Percentiles rank a stretch among this genome's conserved stretches.
These are phyloP conservation scores for Colletotrichum coccodes DNA, from an alignment of 2,329 filamentous ascomycete genomes.

Conservation along the genomic window DNA sequence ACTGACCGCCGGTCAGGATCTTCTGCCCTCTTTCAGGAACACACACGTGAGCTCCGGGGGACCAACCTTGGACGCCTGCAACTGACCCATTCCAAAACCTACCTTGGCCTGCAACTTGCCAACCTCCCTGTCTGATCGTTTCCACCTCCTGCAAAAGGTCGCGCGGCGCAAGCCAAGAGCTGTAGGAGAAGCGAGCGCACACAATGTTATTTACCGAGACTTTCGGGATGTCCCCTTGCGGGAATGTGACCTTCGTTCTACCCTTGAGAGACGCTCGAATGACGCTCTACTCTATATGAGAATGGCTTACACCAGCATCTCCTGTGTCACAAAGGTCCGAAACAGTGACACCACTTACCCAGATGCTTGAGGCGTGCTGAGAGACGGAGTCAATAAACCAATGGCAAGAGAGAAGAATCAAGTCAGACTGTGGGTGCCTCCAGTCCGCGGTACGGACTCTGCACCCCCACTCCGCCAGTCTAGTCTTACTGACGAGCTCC, in stretches of 20 bases:
- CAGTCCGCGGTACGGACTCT: not conserved
- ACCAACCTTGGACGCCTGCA: conserved; percentile 4
- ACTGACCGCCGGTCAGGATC: conserved; percentile 23
- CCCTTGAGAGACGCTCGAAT: not conserved
- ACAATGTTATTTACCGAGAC: not conserved
- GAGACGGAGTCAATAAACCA: not conserved
- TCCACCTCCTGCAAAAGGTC: not conserved
- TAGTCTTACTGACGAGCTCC: not conserved
- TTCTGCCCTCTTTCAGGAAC: conserved; percentile 12
- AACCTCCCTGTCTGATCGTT: conserved; percentile 8
- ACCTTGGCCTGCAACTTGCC: conserved; percentile 4
- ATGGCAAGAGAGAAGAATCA: not conserved
- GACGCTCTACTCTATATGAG: not conserved
- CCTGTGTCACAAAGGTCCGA: not conserved
- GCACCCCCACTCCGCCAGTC: conserved; percentile 14
- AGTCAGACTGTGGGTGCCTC: not conserved
- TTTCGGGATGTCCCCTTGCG: not conserved
- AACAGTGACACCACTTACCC: not conserved
- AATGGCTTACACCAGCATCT: not conserved
- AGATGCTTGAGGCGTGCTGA: not conserved
- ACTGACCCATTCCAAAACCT: conserved; percentile 4
- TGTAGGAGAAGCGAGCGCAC: conserved; percentile 25
- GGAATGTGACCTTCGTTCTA: not conserved
- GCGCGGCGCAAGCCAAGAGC: conserved; percentile 3
- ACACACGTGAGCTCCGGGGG: not conserved